phyloP scores from a whole-genome alignment of 352 stramenopile species.

The Phytopythium sindhum region DNA sequence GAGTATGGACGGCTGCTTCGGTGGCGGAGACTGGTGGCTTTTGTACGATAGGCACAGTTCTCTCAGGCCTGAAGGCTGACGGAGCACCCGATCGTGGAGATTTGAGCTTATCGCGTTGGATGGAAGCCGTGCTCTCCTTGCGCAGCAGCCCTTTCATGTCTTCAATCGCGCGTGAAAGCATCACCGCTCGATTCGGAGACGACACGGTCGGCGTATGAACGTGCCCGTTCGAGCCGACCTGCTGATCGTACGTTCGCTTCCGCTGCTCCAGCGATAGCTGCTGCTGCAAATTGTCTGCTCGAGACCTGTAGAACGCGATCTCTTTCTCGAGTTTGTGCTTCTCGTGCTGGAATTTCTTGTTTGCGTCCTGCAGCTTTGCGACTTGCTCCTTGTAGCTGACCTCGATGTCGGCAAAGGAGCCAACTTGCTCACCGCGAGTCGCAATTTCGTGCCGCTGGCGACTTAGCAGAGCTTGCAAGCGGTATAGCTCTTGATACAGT shows the following conservation, averaged over 20 bases:
- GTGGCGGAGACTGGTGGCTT: not conserved
- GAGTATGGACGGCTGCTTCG: not conserved
- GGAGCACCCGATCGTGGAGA: not conserved
- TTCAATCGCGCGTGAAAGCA: constrained; percentile 29
- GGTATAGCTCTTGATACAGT: constrained; percentile 36
- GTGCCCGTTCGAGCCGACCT: constrained; percentile 20
- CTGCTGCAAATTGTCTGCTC: constrained; percentile 37
- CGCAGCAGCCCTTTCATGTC: constrained; percentile 33
- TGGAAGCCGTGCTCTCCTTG: constrained; percentile 25
- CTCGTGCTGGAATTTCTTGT: constrained; percentile 29
- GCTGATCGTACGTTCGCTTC: constrained; percentile 51
- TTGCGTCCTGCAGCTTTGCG: constrained; percentile 35
- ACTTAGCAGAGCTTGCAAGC: constrained; percentile 27
- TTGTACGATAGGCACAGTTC: not conserved
- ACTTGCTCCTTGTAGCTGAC: constrained; percentile 29
- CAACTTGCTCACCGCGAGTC: constrained; percentile 23
- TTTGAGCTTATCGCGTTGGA: constrained; percentile 34
- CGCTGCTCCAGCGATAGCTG: constrained; percentile 42
- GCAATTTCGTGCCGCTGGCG: constrained; percentile 28
- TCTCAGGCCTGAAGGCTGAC: not conserved
- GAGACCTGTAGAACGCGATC: constrained; percentile 28
- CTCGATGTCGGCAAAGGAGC: constrained; percentile 25
- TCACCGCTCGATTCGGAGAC: constrained; percentile 18
- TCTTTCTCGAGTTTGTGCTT: constrained; percentile 54
- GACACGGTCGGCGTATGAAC: constrained; percentile 7